Evolutionary conservation across 805 yeast species (phyloP).

Genomic region (Yarrowia porcina): DNA sequence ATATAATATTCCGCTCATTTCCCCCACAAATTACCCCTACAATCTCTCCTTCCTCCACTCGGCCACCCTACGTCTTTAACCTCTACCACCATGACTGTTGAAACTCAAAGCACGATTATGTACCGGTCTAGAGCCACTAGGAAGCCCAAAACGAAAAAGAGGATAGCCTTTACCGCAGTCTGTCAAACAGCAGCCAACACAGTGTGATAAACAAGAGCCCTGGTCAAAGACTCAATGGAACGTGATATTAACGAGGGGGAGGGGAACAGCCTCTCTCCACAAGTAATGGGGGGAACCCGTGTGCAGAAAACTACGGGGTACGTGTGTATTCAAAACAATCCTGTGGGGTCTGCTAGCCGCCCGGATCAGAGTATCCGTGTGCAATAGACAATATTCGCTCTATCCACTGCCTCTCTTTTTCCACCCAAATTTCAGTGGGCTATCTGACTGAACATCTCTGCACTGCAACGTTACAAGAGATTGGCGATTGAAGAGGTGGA

Average conservation of each 20-base stretch:
- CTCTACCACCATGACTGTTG: background rate
- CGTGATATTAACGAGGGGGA: constrained; percentile 16
- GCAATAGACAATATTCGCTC: background rate
- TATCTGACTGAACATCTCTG: constrained; percentile 2
- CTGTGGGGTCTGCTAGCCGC: background rate
- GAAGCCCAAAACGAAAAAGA: background rate
- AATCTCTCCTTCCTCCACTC: background rate
- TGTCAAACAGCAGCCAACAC: background rate
- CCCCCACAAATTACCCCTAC: background rate
- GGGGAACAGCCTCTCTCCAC: background rate
- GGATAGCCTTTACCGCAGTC: background rate
- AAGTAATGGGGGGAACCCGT: background rate
- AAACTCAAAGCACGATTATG: constrained; percentile 19
- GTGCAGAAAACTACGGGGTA: background rate
- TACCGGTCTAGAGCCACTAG: constrained; percentile 20
- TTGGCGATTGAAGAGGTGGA: no score
- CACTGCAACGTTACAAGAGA: constrained; percentile 5
- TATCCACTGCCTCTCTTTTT: background rate
- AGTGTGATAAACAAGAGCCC: no score
- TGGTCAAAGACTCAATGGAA: no score
- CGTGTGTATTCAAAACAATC: no score
- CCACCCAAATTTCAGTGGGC: constrained; percentile 8
- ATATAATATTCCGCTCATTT: background rate
- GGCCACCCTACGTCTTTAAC: background rate
- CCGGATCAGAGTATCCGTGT: background rate